Percentiles rank a stretch among this genome's conserved stretches.
These are phyloP conservation scores for Amanita fuliginea DNA, from an alignment of 768 basidiomycete genomes.

Conservation along the genomic window DNA sequence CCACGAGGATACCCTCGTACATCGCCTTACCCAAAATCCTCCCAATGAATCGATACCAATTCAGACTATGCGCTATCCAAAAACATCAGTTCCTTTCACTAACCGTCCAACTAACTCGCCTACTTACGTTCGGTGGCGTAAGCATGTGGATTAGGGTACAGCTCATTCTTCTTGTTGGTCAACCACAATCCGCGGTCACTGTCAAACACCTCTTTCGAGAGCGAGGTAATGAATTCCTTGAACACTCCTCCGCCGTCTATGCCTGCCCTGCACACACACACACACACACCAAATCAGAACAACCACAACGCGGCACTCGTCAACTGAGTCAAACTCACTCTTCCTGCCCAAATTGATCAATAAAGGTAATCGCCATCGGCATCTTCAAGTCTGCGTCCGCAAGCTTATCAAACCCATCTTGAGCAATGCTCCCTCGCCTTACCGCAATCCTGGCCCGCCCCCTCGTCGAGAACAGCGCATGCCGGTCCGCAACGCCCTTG, in stretches of 20 bases:
- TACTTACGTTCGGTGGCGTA: conserved; percentile 80
- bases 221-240: conserved; percentile 92
- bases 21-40: conserved; percentile 92
- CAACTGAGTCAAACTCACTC: conserved; percentile 49
- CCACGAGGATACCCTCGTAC: conserved; percentile 92
- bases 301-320: background rate
- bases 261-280: conserved; percentile 63
- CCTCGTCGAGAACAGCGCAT: conserved; percentile 6
- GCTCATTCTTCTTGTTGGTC: conserved; percentile 79
- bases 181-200: conserved; percentile 92
- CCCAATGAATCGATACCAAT: conserved; percentile 92
- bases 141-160: conserved; percentile 89
- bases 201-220: conserved; percentile 92
- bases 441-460: conserved; percentile 37
- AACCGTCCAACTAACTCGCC: background rate
- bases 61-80: conserved; percentile 61
- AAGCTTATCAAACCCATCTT: conserved; percentile 87
- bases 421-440: conserved; percentile 65
- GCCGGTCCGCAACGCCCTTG: conserved; percentile 11
- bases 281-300: background rate
- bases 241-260: conserved; percentile 97
- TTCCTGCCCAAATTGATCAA: conserved; percentile 78
- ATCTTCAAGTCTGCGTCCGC: conserved; percentile 69
- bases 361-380: conserved; percentile 83
- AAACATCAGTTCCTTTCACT: background rate